phyloP scores from a whole-genome alignment of 148 eudicot species.

The Amaranthus hypochondriacus region DNA sequence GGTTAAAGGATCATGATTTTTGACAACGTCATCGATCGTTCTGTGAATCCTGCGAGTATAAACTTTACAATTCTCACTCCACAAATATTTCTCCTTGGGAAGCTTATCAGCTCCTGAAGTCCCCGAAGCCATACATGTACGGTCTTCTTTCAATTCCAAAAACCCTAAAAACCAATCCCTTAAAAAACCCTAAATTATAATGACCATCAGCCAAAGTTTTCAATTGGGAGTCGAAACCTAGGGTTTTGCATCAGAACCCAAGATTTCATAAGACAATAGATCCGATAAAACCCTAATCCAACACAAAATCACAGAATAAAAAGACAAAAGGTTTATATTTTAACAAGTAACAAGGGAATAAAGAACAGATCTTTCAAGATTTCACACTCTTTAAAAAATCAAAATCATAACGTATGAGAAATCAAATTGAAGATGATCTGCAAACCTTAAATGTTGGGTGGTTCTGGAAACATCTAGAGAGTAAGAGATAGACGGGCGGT shows the following conservation, averaged over 20 bases:
- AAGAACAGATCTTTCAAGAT: conserved; percentile 7
- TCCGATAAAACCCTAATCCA: conserved; percentile 25
- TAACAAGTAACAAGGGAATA: background rate
- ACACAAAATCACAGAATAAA: background rate
- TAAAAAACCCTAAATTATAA: conserved; percentile 31
- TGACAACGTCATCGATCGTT: background rate
- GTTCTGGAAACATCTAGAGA: conserved; percentile 4
- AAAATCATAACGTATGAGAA: conserved; percentile 7
- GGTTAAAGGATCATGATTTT: background rate
- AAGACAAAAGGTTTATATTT: conserved; percentile 1
- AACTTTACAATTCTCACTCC: conserved; percentile 43
- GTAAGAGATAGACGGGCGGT: conserved; percentile 14
- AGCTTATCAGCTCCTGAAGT: conserved; percentile 33
- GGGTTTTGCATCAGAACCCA: conserved; percentile 29
- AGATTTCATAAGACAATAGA: conserved; percentile 15
- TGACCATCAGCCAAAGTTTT: background rate
- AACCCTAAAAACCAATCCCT: conserved; percentile 5
- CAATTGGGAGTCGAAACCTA: conserved; percentile 10
- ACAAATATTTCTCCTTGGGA: conserved; percentile 25
- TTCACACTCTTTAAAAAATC: background rate
- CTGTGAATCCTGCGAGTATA: conserved; percentile 28
- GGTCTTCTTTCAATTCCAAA: background rate
- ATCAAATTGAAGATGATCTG: conserved; percentile 6
- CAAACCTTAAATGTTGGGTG: conserved; percentile 13
- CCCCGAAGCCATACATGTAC: conserved; percentile 44